phyloP scores from a whole-genome alignment of 1,284 basidiomycete species.

The Anthracocystis walkeri region DNA sequence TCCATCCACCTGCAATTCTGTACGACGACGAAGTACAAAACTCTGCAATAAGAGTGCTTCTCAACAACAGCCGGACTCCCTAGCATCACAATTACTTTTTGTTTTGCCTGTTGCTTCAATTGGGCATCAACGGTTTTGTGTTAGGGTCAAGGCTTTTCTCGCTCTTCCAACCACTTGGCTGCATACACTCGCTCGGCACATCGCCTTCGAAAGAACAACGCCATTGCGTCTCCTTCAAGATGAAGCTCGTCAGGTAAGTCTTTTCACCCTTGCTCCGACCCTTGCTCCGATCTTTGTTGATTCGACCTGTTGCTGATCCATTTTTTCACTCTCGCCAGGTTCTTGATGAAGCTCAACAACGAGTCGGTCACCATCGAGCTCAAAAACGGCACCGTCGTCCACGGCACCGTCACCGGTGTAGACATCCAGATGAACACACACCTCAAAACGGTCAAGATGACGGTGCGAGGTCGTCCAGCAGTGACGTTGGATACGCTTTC shows the following conservation, averaged over 20 bases:
- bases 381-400: conserved; percentile 94
- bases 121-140: not conserved
- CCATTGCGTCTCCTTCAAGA: conserved; percentile 26
- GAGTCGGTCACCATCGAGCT: conserved; percentile 98
- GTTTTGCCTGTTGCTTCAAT: not conserved
- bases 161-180: not conserved
- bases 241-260: conserved; percentile 69
- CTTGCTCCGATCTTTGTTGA: no score
- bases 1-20: conserved; percentile 3
- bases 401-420: conserved; percentile 90
- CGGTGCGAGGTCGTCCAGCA: conserved; percentile 85
- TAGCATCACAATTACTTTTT: not conserved
- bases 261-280: not conserved
- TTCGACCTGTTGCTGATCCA: no score
- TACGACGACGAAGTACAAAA: not conserved
- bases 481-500: conserved; percentile 72
- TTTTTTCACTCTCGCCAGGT: no score
- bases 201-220: not conserved
- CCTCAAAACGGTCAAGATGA: conserved; percentile 96
- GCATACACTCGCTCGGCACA: not conserved
- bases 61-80: conserved; percentile 41
- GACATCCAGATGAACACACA: conserved; percentile 86
- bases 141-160: conserved; percentile 49
- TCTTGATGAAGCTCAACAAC: conserved; percentile 99
- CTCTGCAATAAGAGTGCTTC: conserved; percentile 2